Conservation (phyloP, 768 basidiomycete species). For the Amanita subjunquillea region DNA sequence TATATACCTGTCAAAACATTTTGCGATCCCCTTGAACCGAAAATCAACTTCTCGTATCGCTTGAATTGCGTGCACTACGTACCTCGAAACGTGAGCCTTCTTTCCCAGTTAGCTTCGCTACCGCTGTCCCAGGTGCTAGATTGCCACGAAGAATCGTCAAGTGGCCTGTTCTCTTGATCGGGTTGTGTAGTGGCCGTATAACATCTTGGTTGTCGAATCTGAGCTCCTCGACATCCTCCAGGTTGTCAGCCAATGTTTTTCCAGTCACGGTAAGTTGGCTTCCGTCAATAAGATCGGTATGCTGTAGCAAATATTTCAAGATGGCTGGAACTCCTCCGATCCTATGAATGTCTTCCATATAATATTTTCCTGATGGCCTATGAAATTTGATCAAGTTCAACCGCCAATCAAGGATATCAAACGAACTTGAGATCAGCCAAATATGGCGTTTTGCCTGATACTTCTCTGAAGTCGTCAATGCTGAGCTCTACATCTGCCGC, state of each 20-base stretch:
- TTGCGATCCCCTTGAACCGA: constrained; percentile 49
- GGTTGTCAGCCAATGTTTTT: constrained; percentile 81
- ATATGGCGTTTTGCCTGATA: constrained; percentile 74
- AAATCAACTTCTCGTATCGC: background rate
- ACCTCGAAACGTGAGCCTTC: constrained; percentile 82
- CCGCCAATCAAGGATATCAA: background rate
- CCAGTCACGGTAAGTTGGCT: constrained; percentile 85
- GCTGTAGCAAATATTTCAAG: constrained; percentile 72
- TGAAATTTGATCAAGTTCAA: background rate
- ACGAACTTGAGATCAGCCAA: constrained; percentile 62
- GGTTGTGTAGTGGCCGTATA: constrained; percentile 58
- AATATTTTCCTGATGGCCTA: constrained; percentile 78
- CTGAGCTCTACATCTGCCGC: constrained; percentile 61
- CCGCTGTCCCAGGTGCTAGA: constrained; percentile 76
- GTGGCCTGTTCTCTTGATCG: constrained; percentile 84
- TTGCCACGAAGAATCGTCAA: constrained; percentile 84
- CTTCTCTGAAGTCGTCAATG: constrained; percentile 80
- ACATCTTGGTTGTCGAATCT: constrained; percentile 71
- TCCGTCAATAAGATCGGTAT: constrained; percentile 74
- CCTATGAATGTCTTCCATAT: constrained; percentile 85
- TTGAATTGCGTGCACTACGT: constrained; percentile 5
- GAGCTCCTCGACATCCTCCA: constrained; percentile 64
- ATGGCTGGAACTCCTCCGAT: constrained; percentile 81
- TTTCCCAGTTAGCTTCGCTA: constrained; percentile 91
- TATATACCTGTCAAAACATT: constrained; percentile 62